phyloP scores from a whole-genome alignment of 1,139 yeast species.

The Yamadazyma friedrichii region DNA sequence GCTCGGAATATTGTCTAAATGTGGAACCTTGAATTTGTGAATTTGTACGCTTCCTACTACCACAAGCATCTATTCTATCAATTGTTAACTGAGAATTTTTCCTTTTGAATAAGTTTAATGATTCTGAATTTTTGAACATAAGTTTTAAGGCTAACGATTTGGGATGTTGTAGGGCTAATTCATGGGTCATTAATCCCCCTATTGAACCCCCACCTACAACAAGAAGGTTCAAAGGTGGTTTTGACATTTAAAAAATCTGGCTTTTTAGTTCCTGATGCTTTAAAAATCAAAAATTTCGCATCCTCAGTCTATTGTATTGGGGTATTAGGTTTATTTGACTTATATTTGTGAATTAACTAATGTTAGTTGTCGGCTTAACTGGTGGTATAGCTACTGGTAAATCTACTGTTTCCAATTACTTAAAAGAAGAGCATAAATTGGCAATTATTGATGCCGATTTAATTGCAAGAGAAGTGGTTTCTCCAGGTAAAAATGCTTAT shows the following conservation, averaged over 20 bases:
- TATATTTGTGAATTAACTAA: too few species aligned
- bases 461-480: slow-evolving; percentile 82
- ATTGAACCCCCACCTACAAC: slow-evolving; percentile 18
- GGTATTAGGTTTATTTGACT: too few species aligned
- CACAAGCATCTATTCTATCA: slow-evolving; percentile 12
- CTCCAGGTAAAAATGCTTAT: slow-evolving; percentile 76
- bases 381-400: slow-evolving; percentile 98
- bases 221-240: slow-evolving; percentile 6
- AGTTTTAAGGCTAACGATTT: slow-evolving; percentile 6
- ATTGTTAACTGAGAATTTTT: slow-evolving; percentile 17
- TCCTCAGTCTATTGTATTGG: background rate
- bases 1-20: background rate
- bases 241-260: background rate
- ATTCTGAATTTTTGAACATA: slow-evolving; percentile 4
- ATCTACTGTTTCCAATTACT: slow-evolving; percentile 74
- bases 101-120: slow-evolving; percentile 2
- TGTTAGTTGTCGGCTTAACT: slow-evolving; percentile 90
- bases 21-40: slow-evolving; percentile 5
- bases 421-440: slow-evolving; percentile 51
- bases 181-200: slow-evolving; percentile 17
- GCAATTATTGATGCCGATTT: slow-evolving; percentile 85
- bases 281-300: too few species aligned
- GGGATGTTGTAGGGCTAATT: slow-evolving; percentile 8
- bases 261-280: too few species aligned
- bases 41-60: slow-evolving; percentile 14